Percentiles rank a stretch among this genome's conserved stretches.
Evolutionary conservation across 495 filamentous ascomycete genomes (phyloP).

Genomic region (Talaromyces stipitatus): DNA sequence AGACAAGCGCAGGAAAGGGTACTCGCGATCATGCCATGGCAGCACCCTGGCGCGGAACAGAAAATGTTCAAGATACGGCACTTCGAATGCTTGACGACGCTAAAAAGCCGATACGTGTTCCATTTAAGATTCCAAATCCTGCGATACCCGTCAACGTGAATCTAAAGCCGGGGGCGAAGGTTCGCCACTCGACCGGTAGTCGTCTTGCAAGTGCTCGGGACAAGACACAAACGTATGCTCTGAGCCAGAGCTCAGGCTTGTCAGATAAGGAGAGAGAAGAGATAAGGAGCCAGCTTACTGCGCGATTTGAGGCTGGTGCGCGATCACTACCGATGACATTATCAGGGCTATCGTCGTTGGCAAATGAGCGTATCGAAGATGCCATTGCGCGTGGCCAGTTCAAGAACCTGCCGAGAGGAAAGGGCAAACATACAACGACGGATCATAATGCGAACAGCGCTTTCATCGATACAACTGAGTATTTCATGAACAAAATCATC

Average conservation of each 20-base stretch:
- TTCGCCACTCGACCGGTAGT: constrained; percentile 39
- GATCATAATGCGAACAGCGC: constrained; percentile 80
- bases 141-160: constrained; percentile 50
- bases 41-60: constrained; percentile 70
- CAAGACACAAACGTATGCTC: constrained; percentile 61
- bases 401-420: constrained; percentile 76
- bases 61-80: constrained; percentile 64
- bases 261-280: constrained; percentile 63
- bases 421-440: constrained; percentile 56
- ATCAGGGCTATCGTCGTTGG: constrained; percentile 71
- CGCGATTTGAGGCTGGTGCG: constrained; percentile 67
- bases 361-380: constrained; percentile 91
- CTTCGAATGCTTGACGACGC: constrained; percentile 83
- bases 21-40: constrained; percentile 65
- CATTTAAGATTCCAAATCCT: constrained; percentile 44
- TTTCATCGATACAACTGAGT: constrained; percentile 94
- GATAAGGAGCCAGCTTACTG: constrained; percentile 63
- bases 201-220: constrained; percentile 75
- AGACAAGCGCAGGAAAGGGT: constrained; percentile 59
- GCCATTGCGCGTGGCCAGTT: constrained; percentile 91
- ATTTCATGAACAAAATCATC: constrained; percentile 98
- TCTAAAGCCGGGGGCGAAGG: constrained; percentile 37
- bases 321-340: constrained; percentile 71
- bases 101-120: constrained; percentile 60
- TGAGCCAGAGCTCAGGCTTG: constrained; percentile 50